phyloP scores from a whole-genome alignment of 768 basidiomycete species.

The Pisolithus tinctorius region DNA sequence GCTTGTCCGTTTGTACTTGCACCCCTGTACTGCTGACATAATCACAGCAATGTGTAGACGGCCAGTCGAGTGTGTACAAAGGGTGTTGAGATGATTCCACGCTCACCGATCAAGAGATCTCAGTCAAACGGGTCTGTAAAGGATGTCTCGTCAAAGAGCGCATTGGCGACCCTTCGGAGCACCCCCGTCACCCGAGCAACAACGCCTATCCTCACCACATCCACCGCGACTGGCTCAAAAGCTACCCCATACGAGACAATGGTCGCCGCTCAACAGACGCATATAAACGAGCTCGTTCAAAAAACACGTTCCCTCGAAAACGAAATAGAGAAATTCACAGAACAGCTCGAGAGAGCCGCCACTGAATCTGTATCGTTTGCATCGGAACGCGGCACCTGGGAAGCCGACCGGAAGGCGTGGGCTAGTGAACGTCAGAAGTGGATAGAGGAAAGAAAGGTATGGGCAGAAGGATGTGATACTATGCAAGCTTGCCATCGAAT shows the following conservation, averaged over 20 bases:
- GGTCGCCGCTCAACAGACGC: slow-evolving; percentile 54
- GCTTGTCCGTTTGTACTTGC: too few relatives aligned
- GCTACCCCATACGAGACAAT: slow-evolving; percentile 38
- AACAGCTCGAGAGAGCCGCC: slow-evolving; percentile 36
- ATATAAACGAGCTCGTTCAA: slow-evolving; percentile 70
- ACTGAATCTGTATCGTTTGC: slow-evolving; percentile 28
- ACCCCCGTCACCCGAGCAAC: slow-evolving; percentile 14
- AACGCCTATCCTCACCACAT: slow-evolving; percentile 20
- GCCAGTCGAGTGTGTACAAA: background rate
- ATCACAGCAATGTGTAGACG: too few relatives aligned
- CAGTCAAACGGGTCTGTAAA: slow-evolving; percentile 3
- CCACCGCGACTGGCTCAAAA: slow-evolving; percentile 23
- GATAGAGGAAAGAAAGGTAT: slow-evolving; percentile 48
- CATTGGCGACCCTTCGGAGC: slow-evolving; percentile 16
- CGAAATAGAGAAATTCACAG: slow-evolving; percentile 46
- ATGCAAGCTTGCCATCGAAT: slow-evolving; percentile 59
- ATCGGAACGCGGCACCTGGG: slow-evolving; percentile 31
- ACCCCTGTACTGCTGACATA: too few relatives aligned
- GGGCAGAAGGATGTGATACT: slow-evolving; percentile 57
- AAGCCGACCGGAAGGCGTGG: slow-evolving; percentile 22
- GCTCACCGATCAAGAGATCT: slow-evolving; percentile 20
- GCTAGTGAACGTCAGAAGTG: slow-evolving; percentile 30
- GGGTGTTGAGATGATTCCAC: slow-evolving; percentile 18
- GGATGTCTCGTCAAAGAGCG: slow-evolving; percentile 11
- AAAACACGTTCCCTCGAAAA: slow-evolving; percentile 60